phyloP scores from a whole-genome alignment of 2,329 filamentous ascomycete species.

The Cercospora sojina region DNA sequence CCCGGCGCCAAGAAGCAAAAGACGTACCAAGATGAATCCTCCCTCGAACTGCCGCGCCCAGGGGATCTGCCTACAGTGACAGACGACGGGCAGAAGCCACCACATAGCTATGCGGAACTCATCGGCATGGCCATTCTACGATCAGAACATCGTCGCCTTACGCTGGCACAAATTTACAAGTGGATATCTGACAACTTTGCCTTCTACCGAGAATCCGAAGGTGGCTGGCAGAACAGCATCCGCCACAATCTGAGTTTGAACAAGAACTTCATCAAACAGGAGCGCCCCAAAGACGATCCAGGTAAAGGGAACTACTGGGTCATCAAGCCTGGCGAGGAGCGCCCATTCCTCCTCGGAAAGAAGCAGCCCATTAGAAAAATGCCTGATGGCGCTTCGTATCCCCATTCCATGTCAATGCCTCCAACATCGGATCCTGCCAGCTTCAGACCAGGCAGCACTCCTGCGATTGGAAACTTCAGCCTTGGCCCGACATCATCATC shows the following conservation, averaged over 20 bases:
- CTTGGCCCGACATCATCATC: conserved; percentile 34
- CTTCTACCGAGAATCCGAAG: conserved; percentile 80
- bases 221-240: conserved; percentile 98
- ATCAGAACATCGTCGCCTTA: conserved; percentile 77
- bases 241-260: conserved; percentile 95
- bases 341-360: conserved; percentile 87
- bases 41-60: conserved; percentile 61
- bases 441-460: conserved; percentile 42
- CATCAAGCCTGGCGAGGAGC: conserved; percentile 86
- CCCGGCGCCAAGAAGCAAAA: conserved; percentile 64
- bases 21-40: conserved; percentile 50
- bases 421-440: conserved; percentile 30
- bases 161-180: conserved; percentile 94
- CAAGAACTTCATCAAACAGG: conserved; percentile 94
- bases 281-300: conserved; percentile 92
- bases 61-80: conserved; percentile 77
- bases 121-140: conserved; percentile 97
- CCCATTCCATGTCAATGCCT: conserved; percentile 32
- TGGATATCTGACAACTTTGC: conserved; percentile 97
- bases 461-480: conserved; percentile 40
- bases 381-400: conserved; percentile 50
- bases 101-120: conserved; percentile 88
- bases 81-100: conserved; percentile 86
- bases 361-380: conserved; percentile 54
- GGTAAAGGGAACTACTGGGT: conserved; percentile 98